Evolutionary conservation across 1,139 yeast genomes (phyloP).

Genomic region (Insectozyma bohioensis): DNA sequence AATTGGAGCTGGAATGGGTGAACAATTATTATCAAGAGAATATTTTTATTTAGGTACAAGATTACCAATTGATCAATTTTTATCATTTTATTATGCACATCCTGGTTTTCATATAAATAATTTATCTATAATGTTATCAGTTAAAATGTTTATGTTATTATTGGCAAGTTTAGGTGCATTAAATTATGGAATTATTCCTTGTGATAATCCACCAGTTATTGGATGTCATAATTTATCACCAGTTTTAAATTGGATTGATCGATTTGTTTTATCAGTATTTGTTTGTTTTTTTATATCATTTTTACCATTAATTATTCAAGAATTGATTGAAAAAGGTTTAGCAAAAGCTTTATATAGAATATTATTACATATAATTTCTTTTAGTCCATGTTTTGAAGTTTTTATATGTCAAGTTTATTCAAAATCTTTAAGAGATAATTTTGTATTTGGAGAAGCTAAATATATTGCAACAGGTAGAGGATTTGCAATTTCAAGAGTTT

Average conservation of each 20-base stretch:
- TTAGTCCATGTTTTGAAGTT: constrained; percentile 84
- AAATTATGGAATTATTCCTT: constrained; percentile 56
- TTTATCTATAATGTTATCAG: constrained; percentile 71
- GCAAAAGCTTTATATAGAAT: constrained; percentile 61
- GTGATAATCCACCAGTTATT: constrained; percentile 56
- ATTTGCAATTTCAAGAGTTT: constrained; percentile 68
- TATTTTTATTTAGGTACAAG: constrained; percentile 80
- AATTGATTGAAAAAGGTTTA: constrained; percentile 73
- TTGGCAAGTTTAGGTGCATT: constrained; percentile 68
- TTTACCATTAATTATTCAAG: constrained; percentile 77
- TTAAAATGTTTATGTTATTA: constrained; percentile 68
- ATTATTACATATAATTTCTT: constrained; percentile 61
- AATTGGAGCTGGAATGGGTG: constrained; percentile 96
- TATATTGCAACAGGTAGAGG: constrained; percentile 87
- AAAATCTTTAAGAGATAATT: constrained; percentile 62
- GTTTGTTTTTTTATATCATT: constrained; percentile 84
- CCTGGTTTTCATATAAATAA: constrained; percentile 90
- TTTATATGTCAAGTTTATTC: constrained; percentile 86
- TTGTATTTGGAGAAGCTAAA: constrained; percentile 79
- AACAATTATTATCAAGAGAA: constrained; percentile 81
- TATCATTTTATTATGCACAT: constrained; percentile 88
- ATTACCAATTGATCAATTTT: constrained; percentile 74
- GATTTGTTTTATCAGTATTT: constrained; percentile 79
- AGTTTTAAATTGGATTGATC: constrained; percentile 73
- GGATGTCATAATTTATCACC: constrained; percentile 81